Conservation (phyloP, 768 basidiomycete genomes). For the Amanita fuliginea region DNA sequence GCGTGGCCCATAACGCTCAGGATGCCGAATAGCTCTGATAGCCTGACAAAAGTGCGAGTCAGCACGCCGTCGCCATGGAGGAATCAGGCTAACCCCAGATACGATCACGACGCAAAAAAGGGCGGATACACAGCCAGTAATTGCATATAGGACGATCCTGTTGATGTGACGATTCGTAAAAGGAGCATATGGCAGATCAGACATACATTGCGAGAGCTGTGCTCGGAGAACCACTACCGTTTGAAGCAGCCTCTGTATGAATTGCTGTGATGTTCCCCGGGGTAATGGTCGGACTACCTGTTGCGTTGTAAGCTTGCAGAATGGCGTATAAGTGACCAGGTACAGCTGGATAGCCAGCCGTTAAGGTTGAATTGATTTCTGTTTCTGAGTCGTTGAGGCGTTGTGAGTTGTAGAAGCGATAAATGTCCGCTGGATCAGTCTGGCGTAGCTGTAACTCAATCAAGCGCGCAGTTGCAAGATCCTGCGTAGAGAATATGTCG, state of each 20-base stretch:
- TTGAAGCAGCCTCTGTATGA: slow-evolving; percentile 13
- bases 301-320: slow-evolving; percentile 54
- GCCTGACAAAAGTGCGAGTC: slow-evolving; percentile 34
- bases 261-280: slow-evolving; percentile 14
- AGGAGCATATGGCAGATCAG: not conserved
- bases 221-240: slow-evolving; percentile 17
- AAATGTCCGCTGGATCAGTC: slow-evolving; percentile 39
- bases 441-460: slow-evolving; percentile 52
- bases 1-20: slow-evolving; percentile 85
- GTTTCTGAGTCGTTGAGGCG: slow-evolving; percentile 44
- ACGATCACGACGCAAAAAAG: slow-evolving; percentile 80
- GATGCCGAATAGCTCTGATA: slow-evolving; percentile 73
- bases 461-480: slow-evolving; percentile 43
- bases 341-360: slow-evolving; percentile 27
- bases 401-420: slow-evolving; percentile 46
- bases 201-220: slow-evolving; percentile 72
- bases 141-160: slow-evolving; percentile 78
- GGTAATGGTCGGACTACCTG: slow-evolving; percentile 16
- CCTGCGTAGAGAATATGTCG: slow-evolving; percentile 69
- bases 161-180: not conserved
- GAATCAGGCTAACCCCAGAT: slow-evolving; percentile 48
- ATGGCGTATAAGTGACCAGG: slow-evolving; percentile 64
- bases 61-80: not conserved
- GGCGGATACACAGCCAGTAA: slow-evolving; percentile 81
- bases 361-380: slow-evolving; percentile 32